These are phyloP conservation scores for Penicillium sumatraense DNA, from an alignment of 2,329 filamentous ascomycete species.

Conservation along the genomic window DNA sequence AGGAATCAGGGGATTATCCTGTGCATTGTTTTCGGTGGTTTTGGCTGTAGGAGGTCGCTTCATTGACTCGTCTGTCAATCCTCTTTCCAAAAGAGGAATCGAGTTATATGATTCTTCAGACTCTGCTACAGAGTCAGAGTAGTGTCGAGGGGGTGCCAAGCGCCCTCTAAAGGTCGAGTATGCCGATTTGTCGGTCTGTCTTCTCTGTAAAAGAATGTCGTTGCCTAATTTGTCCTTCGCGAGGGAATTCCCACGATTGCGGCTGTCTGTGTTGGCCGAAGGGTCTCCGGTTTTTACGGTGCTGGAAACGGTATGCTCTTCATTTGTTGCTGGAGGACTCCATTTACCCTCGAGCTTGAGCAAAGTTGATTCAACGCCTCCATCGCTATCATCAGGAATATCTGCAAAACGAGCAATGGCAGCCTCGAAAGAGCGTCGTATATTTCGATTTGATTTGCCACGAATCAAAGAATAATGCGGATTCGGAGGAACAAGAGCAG, in stretches of 20 bases:
- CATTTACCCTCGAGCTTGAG: slow-evolving; percentile 90
- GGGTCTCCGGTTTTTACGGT: background rate
- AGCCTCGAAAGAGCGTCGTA: slow-evolving; percentile 77
- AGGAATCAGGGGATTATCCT: slow-evolving; percentile 32
- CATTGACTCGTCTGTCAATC: slow-evolving; percentile 54
- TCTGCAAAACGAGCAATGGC: slow-evolving; percentile 86
- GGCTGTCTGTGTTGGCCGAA: background rate
- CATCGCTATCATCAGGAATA: slow-evolving; percentile 86
- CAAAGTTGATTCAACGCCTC: slow-evolving; percentile 89
- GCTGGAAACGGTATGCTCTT: background rate
- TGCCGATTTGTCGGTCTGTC: slow-evolving; percentile 29
- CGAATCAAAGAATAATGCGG: slow-evolving; percentile 49
- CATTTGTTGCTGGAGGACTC: slow-evolving; percentile 37
- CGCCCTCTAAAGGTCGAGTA: slow-evolving; percentile 34
- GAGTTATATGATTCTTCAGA: slow-evolving; percentile 78
- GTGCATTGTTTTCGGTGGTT: slow-evolving; percentile 21
- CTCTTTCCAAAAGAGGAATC: slow-evolving; percentile 75
- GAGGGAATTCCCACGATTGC: background rate
- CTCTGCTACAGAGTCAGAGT: slow-evolving; percentile 55
- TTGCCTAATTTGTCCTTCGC: slow-evolving; percentile 11
- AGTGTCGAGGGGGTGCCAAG: slow-evolving; percentile 38
- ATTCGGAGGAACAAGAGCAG: slow-evolving; percentile 35
- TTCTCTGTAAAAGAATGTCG: slow-evolving; percentile 25
- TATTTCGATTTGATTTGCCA: slow-evolving; percentile 60
- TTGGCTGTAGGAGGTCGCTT: slow-evolving; percentile 44